These are phyloP conservation scores for Gossypium australe DNA, from an alignment of 345 rosid species.

Conservation along the genomic window DNA sequence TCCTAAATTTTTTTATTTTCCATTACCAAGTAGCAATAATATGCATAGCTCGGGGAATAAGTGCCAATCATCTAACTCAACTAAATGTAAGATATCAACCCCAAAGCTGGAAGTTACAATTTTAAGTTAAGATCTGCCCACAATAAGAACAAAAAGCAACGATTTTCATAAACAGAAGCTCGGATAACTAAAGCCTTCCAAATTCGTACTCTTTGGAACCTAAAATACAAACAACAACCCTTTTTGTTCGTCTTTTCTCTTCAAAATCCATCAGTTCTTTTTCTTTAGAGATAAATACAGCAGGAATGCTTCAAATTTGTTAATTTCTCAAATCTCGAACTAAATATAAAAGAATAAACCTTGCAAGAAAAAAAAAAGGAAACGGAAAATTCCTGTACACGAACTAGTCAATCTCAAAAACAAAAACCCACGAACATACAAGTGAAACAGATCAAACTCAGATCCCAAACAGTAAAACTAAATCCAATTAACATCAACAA, in stretches of 20 bases:
- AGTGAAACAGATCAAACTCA: constrained; percentile 20
- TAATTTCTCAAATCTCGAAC: constrained; percentile 3
- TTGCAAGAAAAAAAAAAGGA: not conserved
- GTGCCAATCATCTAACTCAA: not conserved
- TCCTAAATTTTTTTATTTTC: not conserved
- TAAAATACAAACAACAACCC: not conserved
- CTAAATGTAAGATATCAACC: not conserved
- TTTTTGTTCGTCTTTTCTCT: not conserved
- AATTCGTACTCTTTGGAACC: not conserved
- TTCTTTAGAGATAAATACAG: not conserved
- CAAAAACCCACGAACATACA: constrained; percentile 6
- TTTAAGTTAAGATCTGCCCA: constrained; percentile 1
- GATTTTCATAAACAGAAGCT: not conserved
- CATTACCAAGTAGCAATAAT: not conserved
- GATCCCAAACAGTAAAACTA: constrained; percentile 21
- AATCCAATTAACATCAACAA: not conserved
- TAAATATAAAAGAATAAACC: not conserved
- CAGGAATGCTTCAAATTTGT: not conserved
- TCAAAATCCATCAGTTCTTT: not conserved
- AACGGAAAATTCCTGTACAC: not conserved
- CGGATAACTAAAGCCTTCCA: not conserved
- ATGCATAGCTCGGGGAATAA: not conserved
- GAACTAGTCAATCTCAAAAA: not conserved
- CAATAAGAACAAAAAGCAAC: not conserved
- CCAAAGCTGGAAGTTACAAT: not conserved